Percentiles rank a stretch among this genome's conserved stretches.
Evolutionary conservation across 306 rosid species (phyloP).

Genomic region (Vicia faba): DNA sequence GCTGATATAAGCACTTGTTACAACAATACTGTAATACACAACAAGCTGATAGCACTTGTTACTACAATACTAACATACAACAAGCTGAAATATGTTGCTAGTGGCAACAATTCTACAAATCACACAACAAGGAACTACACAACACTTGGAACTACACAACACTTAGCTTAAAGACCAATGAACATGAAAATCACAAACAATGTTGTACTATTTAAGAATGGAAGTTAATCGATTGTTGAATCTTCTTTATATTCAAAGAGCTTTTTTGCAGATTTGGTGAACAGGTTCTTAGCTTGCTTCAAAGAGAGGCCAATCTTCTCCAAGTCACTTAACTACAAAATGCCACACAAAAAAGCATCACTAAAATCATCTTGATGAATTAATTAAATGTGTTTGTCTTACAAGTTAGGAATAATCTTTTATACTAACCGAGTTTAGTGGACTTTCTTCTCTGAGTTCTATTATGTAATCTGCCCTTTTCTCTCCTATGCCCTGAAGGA

Average conservation of each 20-base stretch:
- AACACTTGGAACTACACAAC: slow-evolving; percentile 22
- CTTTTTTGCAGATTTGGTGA: slow-evolving; percentile 67
- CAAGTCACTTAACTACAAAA: slow-evolving; percentile 75
- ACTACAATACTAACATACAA: neutral
- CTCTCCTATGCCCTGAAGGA: slow-evolving; percentile 77
- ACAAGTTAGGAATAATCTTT: neutral
- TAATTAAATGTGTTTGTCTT: neutral
- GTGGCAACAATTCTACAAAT: slow-evolving; percentile 29
- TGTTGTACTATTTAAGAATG: neutral
- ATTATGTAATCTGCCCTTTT: slow-evolving; percentile 84
- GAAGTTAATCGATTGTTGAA: slow-evolving; percentile 38
- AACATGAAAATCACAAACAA: slow-evolving; percentile 9
- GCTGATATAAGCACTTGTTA: too few species aligned
- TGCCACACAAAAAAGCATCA: slow-evolving; percentile 31
- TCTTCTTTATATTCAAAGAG: slow-evolving; percentile 56
- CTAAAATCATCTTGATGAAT: slow-evolving; percentile 3
- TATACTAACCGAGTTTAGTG: slow-evolving; percentile 73
- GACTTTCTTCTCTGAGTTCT: slow-evolving; percentile 80
- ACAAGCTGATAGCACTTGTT: slow-evolving; percentile 17
- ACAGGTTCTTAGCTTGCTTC: slow-evolving; percentile 78
- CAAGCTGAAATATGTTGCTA: slow-evolving; percentile 40
- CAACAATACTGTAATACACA: neutral
- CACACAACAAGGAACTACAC: neutral
- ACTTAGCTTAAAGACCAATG: slow-evolving; percentile 13
- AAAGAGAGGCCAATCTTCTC: slow-evolving; percentile 89